phyloP scores from a whole-genome alignment of 352 stramenopile genomes.

The Pythium apleroticum region DNA sequence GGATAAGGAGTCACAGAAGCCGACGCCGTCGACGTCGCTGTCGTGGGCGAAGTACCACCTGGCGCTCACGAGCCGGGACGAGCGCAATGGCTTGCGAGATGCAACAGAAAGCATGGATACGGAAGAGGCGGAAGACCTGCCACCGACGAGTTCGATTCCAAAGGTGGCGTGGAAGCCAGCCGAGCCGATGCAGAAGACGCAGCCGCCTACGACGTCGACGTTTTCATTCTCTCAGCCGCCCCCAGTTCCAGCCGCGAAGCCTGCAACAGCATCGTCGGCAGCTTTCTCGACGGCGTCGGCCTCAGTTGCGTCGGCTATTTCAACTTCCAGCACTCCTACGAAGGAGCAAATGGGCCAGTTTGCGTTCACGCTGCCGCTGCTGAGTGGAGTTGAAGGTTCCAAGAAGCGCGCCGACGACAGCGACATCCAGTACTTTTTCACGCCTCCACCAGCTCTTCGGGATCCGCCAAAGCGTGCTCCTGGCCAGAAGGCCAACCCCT shows the following conservation, averaged over 20 bases:
- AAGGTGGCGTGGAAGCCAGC: constrained; percentile 26
- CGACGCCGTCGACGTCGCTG: constrained; percentile 71
- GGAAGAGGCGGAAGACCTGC: constrained; percentile 39
- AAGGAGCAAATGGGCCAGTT: constrained; percentile 35
- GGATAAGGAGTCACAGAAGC: constrained; percentile 69
- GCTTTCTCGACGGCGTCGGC: neutral
- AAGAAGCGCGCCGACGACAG: constrained; percentile 39
- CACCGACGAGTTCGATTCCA: constrained; percentile 58
- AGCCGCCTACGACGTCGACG: neutral
- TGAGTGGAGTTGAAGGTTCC: neutral
- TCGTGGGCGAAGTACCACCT: constrained; percentile 88
- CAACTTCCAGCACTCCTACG: neutral
- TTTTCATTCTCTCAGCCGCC: constrained; percentile 21
- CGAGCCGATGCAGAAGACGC: neutral
- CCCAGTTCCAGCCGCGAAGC: neutral
- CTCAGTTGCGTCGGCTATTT: neutral
- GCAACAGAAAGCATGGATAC: constrained; percentile 18
- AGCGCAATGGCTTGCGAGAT: constrained; percentile 20
- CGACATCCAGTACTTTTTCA: constrained; percentile 60
- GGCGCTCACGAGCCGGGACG: constrained; percentile 39
- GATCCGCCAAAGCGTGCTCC: constrained; percentile 56
- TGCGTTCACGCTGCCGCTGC: constrained; percentile 50
- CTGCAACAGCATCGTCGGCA: neutral
- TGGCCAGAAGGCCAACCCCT: constrained; percentile 21
- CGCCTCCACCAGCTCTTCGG: constrained; percentile 48